phyloP scores from a whole-genome alignment of 441 rosid genomes.

The Viola pubescens region DNA sequence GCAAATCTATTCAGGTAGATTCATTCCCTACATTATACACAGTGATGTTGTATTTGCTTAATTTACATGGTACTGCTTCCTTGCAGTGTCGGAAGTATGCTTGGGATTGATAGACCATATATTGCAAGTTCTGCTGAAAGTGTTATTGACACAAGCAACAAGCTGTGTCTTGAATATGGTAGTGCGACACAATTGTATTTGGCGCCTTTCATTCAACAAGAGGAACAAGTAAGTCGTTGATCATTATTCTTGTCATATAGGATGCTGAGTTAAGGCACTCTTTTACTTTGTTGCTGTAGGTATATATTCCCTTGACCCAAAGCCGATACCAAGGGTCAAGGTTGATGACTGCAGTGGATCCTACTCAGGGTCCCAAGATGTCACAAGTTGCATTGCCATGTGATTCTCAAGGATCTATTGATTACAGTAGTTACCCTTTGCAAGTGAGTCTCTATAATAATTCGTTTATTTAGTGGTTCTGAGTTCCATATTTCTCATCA shows the following conservation, averaged over 20 bases:
- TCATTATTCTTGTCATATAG: conserved; percentile 2
- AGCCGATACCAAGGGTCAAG: conserved; percentile 58
- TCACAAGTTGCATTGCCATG: conserved; percentile 87
- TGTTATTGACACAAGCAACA: conserved; percentile 43
- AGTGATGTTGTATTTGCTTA: background rate
- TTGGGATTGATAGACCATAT: conserved; percentile 87
- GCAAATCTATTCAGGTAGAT: conserved; percentile 82
- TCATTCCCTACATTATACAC: conserved; percentile 20
- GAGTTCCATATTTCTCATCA: too few species aligned
- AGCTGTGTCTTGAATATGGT: conserved; percentile 86
- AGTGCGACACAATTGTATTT: conserved; percentile 82
- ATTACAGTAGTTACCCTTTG: conserved; percentile 79
- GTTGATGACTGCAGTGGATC: conserved; percentile 42
- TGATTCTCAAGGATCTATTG: conserved; percentile 76
- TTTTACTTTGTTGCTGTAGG: conserved; percentile 36
- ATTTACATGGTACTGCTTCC: conserved; percentile 5
- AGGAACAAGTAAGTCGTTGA: conserved; percentile 53
- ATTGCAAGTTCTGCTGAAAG: conserved; percentile 53
- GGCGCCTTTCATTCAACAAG: conserved; percentile 72
- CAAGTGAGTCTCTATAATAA: conserved; percentile 41
- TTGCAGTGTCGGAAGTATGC: conserved; percentile 76
- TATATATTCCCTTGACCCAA: conserved; percentile 59
- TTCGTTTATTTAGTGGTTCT: background rate
- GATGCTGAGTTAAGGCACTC: conserved; percentile 15
- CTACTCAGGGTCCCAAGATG: conserved; percentile 46